phyloP scores from a whole-genome alignment of 2,329 filamentous ascomycete genomes.

The Scytalidium lignicola region DNA sequence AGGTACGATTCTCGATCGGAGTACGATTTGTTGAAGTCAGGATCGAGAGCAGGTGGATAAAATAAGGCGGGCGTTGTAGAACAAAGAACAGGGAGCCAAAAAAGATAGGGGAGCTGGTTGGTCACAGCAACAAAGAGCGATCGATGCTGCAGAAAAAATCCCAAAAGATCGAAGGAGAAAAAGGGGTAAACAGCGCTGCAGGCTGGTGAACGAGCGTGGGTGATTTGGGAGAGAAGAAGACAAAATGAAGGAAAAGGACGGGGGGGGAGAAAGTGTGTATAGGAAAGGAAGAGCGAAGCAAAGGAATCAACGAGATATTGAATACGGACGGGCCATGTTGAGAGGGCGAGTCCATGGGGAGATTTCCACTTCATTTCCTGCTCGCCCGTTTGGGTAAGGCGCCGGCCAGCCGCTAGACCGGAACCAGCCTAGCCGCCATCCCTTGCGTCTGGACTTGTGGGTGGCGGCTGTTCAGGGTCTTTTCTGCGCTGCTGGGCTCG shows the following conservation, averaged over 20 bases:
- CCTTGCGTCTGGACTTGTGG: too few relatives aligned
- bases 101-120: constrained; percentile 25
- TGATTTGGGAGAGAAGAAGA: constrained; percentile 16
- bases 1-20: constrained; percentile 4
- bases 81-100: constrained; percentile 29
- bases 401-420: not conserved
- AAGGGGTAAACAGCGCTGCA: constrained; percentile 4
- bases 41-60: constrained; percentile 14
- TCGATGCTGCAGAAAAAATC: constrained; percentile 15
- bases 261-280: constrained; percentile 6
- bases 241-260: constrained; percentile 13
- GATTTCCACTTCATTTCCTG: not conserved
- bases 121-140: constrained; percentile 8
- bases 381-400: not conserved
- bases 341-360: not conserved
- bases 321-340: constrained; percentile 1
- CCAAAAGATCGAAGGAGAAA: constrained; percentile 16
- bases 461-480: not conserved
- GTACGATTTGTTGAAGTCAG: constrained; percentile 26
- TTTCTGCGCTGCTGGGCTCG: not conserved
- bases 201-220: constrained; percentile 16
- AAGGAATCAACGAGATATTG: constrained; percentile 4
- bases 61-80: constrained; percentile 16
- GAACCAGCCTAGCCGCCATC: not conserved
- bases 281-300: constrained; percentile 1